Base-by-base conservation (phyloP, 169 alveolate species). In the Plasmodium berghei region DNA sequence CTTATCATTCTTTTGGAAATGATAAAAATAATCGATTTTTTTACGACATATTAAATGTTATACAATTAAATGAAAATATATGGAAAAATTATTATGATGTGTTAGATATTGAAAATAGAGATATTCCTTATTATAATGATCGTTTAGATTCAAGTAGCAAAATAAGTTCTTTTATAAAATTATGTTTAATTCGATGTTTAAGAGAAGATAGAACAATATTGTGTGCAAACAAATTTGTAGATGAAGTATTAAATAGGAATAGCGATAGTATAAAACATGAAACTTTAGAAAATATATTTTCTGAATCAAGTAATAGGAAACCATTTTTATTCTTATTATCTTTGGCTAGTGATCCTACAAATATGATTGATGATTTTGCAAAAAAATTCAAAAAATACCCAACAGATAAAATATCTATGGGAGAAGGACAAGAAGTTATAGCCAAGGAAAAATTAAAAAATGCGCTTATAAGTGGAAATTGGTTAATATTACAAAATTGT, bases 401-500 rank as follows among this genome's bases (percentile, higher is more conserved):
- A 26, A 96, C 97, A 5, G 98, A 96, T 85, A 96, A 96, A 88
- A 98, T 97, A 34, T 96, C 98, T 54, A 97, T 98, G 99, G 99
- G 99, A 45, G 99, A 98, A 93, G 99, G 99, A 58, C 97, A 96
- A 88, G 98, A 97, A 83, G 95, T 93, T 63, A 96, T 97, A 24
- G 99, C 99, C 12, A 88, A 94, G 55, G 97, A 95, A 62, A 95
- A 94, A 66, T 96, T 97, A 77, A 94, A 96, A 88, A 93, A 91
- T 62, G 97, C 98, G 64, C 96, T 97, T 92, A 89, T 95, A 48
- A 89, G 97, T 26, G 99, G 99, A 72, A 96, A 96, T 73, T 98
- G 99, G 99, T 98, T 98, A 63, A 97, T 97, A 52, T 91, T 98
- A 89, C 98, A 98, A 88, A 98, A 98, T 92, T 97, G 99, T 70